phyloP scores from a whole-genome alignment of 1,284 basidiomycete genomes.

The Ganoderma sinense region DNA sequence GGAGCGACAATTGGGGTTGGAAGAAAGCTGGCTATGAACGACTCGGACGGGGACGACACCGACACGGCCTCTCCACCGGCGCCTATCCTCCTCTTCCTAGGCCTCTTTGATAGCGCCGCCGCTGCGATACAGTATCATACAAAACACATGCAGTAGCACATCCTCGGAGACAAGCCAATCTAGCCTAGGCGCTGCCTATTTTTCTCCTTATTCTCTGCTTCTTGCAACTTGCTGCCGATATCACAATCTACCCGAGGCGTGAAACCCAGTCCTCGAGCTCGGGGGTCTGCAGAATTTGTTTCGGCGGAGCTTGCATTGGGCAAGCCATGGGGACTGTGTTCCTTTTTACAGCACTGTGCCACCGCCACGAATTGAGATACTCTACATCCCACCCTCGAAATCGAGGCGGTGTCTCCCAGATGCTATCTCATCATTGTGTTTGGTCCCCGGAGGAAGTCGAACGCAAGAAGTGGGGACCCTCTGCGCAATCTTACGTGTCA shows the following conservation, averaged over 20 bases:
- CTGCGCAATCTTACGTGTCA: neutral
- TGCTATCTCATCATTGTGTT: neutral
- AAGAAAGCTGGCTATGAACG: neutral
- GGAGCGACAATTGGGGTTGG: constrained; percentile 1
- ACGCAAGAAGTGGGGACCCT: neutral
- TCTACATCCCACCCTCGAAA: constrained; percentile 6
- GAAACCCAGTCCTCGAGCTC: neutral
- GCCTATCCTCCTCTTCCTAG: neutral
- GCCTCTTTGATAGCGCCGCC: neutral
- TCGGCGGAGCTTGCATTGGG: neutral
- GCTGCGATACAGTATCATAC: neutral
- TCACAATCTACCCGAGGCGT: neutral
- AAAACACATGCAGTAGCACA: constrained; percentile 9
- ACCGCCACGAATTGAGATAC: neutral
- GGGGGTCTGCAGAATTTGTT: neutral
- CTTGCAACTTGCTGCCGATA: neutral
- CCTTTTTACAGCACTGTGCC: neutral
- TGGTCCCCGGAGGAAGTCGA: constrained; percentile 5
- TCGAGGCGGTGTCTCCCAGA: constrained; percentile 16
- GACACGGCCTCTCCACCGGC: constrained; percentile 3
- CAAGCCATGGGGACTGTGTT: neutral
- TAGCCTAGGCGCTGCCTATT: constrained; percentile 2
- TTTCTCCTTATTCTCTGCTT: neutral
- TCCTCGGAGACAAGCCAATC: constrained; percentile 3
- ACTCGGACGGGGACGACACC: neutral